Evolutionary conservation across 2,329 filamentous ascomycete genomes (phyloP), one percentile per base, ranked within the genome.

Genomic region (Macrophomina pseudophaseolina): DNA sequence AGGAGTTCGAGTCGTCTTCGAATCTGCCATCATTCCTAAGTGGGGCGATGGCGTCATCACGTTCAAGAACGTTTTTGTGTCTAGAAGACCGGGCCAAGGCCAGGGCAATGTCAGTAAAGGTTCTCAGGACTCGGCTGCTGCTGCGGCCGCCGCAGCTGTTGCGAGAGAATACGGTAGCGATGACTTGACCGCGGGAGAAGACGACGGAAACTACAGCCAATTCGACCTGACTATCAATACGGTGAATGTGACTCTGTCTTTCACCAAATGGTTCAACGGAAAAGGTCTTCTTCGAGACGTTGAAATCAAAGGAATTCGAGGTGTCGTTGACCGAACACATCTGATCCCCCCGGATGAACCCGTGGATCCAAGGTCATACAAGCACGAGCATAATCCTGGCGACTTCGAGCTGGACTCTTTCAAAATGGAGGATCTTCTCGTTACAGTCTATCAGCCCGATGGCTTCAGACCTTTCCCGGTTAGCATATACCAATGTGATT

Each of bases 191-290:
- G 79, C 80, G 23, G 84, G 87, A 69, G 86, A 89, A 67, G 94
- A 98, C 74, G 94, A 98, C 75, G 93, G 92, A 18, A 99, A 99
- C 75, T 99, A 98, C 77, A 97, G 94, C 0, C 95, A 99, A 72
- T 99, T 97, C 72, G 95, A 99, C 74, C 84, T 99, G 16, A 97
- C 93, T 0, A 92, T 99, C 67, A 92, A 95, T 69, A 96, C 92
- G 0, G 92, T 99, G 69, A 97, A 99, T 74, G 94, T 99, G 49
- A 98, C 94, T 0, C 79, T 99, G 32, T 99, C 95, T 0, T 98
- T 99, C 72, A 86, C 93, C n/a, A 98, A 97, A 76, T 99, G 95
- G 95, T 96, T 97, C 88, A 98, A 97, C 72, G 94, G 95, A 28
- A 97, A 94, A 78, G 95, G 95, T 0, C 85, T 96, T 5, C 82